Evolutionary conservation across 805 yeast species (phyloP), one percentile per base, ranked within the genome.

Genomic region (Maudiozyma saulgeensis): DNA sequence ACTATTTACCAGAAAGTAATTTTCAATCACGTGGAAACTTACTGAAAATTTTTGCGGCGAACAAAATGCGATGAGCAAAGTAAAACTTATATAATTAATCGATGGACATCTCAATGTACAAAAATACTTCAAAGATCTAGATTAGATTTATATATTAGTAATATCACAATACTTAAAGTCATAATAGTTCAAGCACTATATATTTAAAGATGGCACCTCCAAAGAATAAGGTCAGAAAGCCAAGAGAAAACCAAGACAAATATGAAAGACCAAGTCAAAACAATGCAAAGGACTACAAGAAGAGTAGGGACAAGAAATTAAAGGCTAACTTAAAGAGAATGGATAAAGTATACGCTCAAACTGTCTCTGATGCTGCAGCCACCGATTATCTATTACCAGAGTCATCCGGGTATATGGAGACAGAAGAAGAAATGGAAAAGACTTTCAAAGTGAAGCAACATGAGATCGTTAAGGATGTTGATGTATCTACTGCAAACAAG

Each of bases 371-470:
- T 9, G 96, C 96, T 1, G 88, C 90, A 11, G 81, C 84, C 4
- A 85, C 97, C 0, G 97, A 93, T 58, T 76, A 88, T 59, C 74
- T 93, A 53, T 70, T 88, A 34, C 87, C 85, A 52, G 98, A 93
- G 69, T 83, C 84, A 28, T 78, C 75, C 4, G 99, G 99, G 43
- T 84, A 74, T 59, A 66, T 93, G 53, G 99, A 93, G 66, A 88
- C 96, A 6, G 99, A 93, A 60, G 83, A 83, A n/a, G 79, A 75
- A 49, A 82, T 91, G 90, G 99, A 93, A 68, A 82, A 80, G 65
- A 93, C 99, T 0, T 87, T 72, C 70, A 87, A 85, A 67, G 87
- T 87, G 56, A 78, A 74, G 34, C 99, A 93, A 64, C 76, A 77
- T 13, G 96, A 91, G 46, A 82, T 93, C 37, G 76, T 70, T 25